Conservation (phyloP, 2,329 filamentous ascomycete genomes). For the Alternaria alternata region DNA sequence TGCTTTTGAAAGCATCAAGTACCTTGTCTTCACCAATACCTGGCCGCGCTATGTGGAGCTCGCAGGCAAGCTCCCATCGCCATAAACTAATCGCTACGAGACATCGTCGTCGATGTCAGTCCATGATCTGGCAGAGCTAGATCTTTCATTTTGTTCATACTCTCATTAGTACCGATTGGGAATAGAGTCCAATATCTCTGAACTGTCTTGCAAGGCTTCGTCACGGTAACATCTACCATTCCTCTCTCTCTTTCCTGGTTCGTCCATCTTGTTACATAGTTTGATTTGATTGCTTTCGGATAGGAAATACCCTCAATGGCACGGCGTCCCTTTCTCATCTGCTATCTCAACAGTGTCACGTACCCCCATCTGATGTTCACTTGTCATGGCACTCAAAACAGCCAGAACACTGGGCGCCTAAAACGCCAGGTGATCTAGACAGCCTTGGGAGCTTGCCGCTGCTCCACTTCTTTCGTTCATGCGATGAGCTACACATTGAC, state of each 20-base stretch:
- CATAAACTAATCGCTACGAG: neutral
- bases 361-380: neutral
- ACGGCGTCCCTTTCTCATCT: slow-evolving; percentile 1
- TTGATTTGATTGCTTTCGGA: slow-evolving; percentile 3
- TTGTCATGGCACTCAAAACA: neutral
- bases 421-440: neutral
- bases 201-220: neutral
- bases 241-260: neutral
- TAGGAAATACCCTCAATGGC: slow-evolving; percentile 13
- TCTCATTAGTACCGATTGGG: neutral
- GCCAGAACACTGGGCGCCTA: neutral
- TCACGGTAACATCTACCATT: neutral
- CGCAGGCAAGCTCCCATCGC: slow-evolving; percentile 23
- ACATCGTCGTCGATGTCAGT: neutral
- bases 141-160: neutral
- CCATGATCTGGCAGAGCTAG: neutral
- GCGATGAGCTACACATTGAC: neutral
- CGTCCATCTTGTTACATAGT: neutral
- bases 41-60: slow-evolving; percentile 50
- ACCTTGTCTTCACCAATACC: slow-evolving; percentile 50
- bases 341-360: neutral
- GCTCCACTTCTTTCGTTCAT: slow-evolving; percentile 1
- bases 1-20: slow-evolving; percentile 50
- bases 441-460: neutral
- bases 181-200: neutral